Evolutionary conservation across 352 stramenopile species (phyloP), one percentile per base, ranked within the genome.

Genomic region (Pythium biforme): DNA sequence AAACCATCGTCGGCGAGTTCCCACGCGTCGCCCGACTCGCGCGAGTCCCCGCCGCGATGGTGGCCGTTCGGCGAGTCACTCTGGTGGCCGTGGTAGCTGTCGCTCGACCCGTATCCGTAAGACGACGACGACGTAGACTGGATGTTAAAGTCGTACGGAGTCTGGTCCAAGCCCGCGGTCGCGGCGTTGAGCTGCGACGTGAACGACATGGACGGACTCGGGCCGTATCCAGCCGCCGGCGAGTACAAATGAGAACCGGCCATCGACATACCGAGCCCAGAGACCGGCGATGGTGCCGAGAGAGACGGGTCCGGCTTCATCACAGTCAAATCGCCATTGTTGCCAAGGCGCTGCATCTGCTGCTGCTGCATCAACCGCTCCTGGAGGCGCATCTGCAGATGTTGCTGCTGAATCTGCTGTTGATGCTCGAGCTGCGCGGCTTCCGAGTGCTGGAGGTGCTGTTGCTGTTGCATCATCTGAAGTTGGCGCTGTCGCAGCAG

Each of bases 381-480:
- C 39, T 78, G 68, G 47, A 73, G 62, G 1, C 63, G 76, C 47
- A 77, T 58, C 45, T 83, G 75, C 53, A 88, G 58, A 19, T 81
- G 72, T 37, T 89, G 79, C 58, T 83, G 81, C 69, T 90, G 81
- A 25, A 85, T 45, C 50, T 76, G 83, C 53, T 92, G 82, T 55
- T 91, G 82, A 29, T 88, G 77, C 50, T 90, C 81, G 11, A 91
- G 73, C 59, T 88, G 78, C 22, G 77, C 73, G 1, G 76, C 80
- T 65, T 91, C 82, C 23, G 75, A 70, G 25, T 84, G 72, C 62
- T 91, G 79, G 17, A 91, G 41, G 45, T 87, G 75, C 22, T 89
- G 79, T 56, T 93, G 83, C 45, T 90, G 83, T 47, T 90, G 79
- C 70, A 89, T 53, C 31, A 90, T 68, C 46, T 88, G 77, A 55